These are phyloP conservation scores for Ustilago hordei DNA, from an alignment of 1,284 basidiomycete genomes.

Conservation along the genomic window DNA sequence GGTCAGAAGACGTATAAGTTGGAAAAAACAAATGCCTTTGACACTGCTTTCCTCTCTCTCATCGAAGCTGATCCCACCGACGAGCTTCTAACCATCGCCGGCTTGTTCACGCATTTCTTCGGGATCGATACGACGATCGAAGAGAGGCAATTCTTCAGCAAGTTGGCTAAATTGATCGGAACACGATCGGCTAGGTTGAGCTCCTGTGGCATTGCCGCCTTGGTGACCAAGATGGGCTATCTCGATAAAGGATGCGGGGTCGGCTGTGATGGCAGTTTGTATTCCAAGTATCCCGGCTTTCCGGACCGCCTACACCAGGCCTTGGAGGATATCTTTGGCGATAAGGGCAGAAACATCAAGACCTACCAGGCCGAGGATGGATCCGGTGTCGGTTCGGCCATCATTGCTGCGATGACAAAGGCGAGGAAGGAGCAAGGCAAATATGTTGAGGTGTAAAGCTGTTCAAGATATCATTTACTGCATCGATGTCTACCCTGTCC, in stretches of 20 bases:
- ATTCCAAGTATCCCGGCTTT: constrained; percentile 68
- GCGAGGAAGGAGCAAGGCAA: constrained; percentile 58
- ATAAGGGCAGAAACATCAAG: constrained; percentile 58
- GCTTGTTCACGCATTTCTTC: constrained; percentile 79
- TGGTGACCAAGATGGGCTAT: constrained; percentile 67
- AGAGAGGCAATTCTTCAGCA: constrained; percentile 70
- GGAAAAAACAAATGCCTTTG: constrained; percentile 89
- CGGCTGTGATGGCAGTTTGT: constrained; percentile 64
- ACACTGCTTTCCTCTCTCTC: constrained; percentile 94
- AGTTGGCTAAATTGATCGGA: constrained; percentile 77
- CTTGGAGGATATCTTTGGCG: constrained; percentile 68
- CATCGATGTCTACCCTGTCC: background rate
- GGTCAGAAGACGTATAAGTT: constrained; percentile 97
- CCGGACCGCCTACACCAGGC: constrained; percentile 64
- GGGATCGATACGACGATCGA: constrained; percentile 64
- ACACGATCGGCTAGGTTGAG: constrained; percentile 66
- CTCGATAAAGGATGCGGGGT: constrained; percentile 64
- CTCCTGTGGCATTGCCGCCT: constrained; percentile 66
- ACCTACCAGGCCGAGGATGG: constrained; percentile 68
- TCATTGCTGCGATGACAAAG: constrained; percentile 68
- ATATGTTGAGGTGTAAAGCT: constrained; percentile 47
- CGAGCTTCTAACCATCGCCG: constrained; percentile 93
- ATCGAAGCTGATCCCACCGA: constrained; percentile 99
- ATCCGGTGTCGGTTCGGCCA: constrained; percentile 64
- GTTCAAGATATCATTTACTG: background rate